These are phyloP conservation scores for Pestalotiopsis sp. DNA, from an alignment of 2,329 filamentous ascomycete genomes.

Conservation along the genomic window DNA sequence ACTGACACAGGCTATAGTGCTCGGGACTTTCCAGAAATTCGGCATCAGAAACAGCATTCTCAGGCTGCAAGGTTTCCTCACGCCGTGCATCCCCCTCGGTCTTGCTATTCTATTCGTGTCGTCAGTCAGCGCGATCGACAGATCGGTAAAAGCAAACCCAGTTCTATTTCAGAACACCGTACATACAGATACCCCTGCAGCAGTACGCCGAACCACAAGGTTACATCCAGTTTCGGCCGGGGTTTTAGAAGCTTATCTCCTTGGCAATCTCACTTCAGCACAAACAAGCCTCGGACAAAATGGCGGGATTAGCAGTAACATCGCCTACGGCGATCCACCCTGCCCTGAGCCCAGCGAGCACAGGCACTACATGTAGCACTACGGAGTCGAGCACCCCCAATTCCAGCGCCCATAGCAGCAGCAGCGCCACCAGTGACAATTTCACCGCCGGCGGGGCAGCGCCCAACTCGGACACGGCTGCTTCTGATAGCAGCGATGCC, in stretches of 20 bases:
- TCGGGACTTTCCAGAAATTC: neutral
- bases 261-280: conserved; percentile 12
- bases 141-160: neutral
- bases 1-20: conserved; percentile 7
- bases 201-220: conserved; percentile 3
- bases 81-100: neutral
- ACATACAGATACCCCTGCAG: neutral
- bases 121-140: neutral
- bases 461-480: conserved; percentile 11
- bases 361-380: conserved; percentile 8
- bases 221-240: neutral
- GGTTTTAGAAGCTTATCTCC: conserved; percentile 10
- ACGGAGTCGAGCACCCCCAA: conserved; percentile 2
- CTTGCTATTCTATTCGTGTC: neutral
- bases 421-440: neutral
- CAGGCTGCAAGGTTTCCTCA: neutral
- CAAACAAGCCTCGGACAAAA: conserved; percentile 30
- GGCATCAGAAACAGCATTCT: neutral
- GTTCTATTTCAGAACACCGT: conserved; percentile 3
- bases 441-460: conserved; percentile 13
- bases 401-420: neutral
- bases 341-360: conserved; percentile 41
- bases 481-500: neutral
- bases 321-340: conserved; percentile 56
- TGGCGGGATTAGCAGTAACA: conserved; percentile 40